Evolutionary conservation across 441 rosid genomes (phyloP), one percentile per base, ranked within the genome.

Genomic region (Adansonia gregorii): DNA sequence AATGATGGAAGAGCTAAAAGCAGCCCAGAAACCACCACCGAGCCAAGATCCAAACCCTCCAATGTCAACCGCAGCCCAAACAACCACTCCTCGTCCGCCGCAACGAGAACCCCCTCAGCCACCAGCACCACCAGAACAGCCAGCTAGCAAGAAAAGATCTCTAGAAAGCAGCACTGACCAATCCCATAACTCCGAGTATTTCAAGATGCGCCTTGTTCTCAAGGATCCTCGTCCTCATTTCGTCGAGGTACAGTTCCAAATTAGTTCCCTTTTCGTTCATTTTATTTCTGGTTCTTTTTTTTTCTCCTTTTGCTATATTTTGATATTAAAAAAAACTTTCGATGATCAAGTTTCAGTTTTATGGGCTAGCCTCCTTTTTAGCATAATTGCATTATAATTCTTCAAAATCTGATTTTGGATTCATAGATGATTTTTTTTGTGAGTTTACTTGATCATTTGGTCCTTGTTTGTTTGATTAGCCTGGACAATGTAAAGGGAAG

Each of bases 141-240:
- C 74, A 22, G 76, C 72, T 64, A 80, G 78, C 77, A 86, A 83
- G 85, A 94, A 93, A 83, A 87, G 93, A 73, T 73, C 87, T 4
- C 85, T 83, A 55, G 96, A 91, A 58, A 74, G 56, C 74, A 75
- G 72, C 67, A 75, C 80, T 75, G 73, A 52, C 41, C 83, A 79
- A 68, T 24, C 87, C 41, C 89, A 86, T 69, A 88, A 87, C 22
- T 82, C 89, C 75, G 76, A 79, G 71, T 88, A 86, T 89, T 85
- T 78, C 86, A 92, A 91, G 89, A 87, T 95, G 86, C 97, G 98
- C 55, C 81, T 86, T 70, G 74, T 92, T 78, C 79, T 95, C 76
- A 89, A 83, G 70, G 97, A 90, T 74, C 88, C 93, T 71, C 97
- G 96, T 48, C 98, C 98, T 79, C 91, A 83, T 78, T 60, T 95